Evolutionary conservation across 1,284 basidiomycete species (phyloP).

Genomic region (Cutaneotrichosporon sp.): DNA sequence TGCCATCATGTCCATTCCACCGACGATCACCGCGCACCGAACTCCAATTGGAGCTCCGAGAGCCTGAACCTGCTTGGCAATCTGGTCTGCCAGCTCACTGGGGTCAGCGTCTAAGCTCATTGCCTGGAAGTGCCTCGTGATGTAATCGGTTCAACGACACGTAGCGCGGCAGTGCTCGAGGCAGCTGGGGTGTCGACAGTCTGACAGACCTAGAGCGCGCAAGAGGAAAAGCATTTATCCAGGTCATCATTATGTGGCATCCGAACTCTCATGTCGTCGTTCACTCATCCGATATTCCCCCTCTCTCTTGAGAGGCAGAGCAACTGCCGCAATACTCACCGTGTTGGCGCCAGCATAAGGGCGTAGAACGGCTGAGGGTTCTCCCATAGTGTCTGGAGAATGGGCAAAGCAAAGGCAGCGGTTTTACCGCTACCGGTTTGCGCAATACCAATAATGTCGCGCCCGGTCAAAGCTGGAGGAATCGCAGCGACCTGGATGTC

Average conservation of each 20-base stretch:
- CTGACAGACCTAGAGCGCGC: no score
- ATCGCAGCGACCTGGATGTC: constrained; percentile 88
- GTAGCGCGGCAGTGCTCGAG: no score
- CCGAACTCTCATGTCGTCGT: no score
- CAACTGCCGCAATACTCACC: constrained; percentile 42
- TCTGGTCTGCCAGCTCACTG: constrained; percentile 96
- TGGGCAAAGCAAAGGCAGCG: constrained; percentile 92
- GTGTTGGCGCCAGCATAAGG: constrained; percentile 89
- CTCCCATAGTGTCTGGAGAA: constrained; percentile 95
- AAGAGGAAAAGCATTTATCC: no score
- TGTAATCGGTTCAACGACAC: no score
- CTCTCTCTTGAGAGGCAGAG: no score
- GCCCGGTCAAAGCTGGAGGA: constrained; percentile 81
- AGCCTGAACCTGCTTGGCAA: constrained; percentile 90
- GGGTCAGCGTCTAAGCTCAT: constrained; percentile 9
- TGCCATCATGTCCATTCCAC: constrained; percentile 90
- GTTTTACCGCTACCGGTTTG: constrained; percentile 98
- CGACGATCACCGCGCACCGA: constrained; percentile 84
- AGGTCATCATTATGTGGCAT: no score
- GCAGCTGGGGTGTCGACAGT: no score
- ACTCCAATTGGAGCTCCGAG: constrained; percentile 92
- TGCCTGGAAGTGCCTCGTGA: no score
- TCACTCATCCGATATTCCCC: background rate
- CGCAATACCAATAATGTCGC: constrained; percentile 96
- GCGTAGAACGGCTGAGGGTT: constrained; percentile 91